A percentile compares a stretch with the other conserved stretches of the same genome.
These are phyloP conservation scores for Chaetomidium leptoderma DNA, from an alignment of 495 filamentous ascomycete species.

Conservation along the genomic window DNA sequence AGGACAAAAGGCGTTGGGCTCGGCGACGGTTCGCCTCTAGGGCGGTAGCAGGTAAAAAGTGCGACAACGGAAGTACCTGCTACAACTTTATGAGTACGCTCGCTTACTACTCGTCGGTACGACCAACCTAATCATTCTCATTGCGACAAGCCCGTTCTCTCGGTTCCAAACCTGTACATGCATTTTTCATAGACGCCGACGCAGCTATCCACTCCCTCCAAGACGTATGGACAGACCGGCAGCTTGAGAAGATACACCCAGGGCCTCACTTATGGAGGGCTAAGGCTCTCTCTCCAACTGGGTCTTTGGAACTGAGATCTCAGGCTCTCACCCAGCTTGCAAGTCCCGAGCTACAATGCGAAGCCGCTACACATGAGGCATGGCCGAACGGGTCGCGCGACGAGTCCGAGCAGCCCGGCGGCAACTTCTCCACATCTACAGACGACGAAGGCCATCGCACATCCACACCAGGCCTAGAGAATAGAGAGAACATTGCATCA, in stretches of 20 bases:
- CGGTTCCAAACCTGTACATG: background rate
- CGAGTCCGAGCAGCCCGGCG: background rate
- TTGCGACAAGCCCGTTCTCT: background rate
- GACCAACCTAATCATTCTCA: conserved; percentile 2
- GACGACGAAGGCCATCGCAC: background rate
- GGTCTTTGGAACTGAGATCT: background rate
- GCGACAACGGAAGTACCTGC: conserved; percentile 1
- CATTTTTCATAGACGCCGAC: background rate
- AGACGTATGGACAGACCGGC: background rate
- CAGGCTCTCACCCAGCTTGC: background rate
- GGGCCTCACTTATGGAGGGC: background rate
- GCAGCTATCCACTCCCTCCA: background rate
- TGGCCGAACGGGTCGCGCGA: background rate
- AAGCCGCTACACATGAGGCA: background rate
- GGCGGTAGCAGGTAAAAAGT: conserved; percentile 1
- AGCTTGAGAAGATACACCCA: background rate
- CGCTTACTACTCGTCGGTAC: background rate
- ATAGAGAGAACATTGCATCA: background rate
- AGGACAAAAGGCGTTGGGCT: conserved; percentile 4
- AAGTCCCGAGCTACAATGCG: background rate
- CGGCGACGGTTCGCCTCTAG: background rate
- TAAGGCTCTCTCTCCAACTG: background rate
- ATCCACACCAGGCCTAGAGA: background rate
- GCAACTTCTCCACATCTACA: background rate
- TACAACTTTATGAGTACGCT: conserved; percentile 3